phyloP scores from a whole-genome alignment of 768 basidiomycete genomes.

The Termitomyces sp. region DNA sequence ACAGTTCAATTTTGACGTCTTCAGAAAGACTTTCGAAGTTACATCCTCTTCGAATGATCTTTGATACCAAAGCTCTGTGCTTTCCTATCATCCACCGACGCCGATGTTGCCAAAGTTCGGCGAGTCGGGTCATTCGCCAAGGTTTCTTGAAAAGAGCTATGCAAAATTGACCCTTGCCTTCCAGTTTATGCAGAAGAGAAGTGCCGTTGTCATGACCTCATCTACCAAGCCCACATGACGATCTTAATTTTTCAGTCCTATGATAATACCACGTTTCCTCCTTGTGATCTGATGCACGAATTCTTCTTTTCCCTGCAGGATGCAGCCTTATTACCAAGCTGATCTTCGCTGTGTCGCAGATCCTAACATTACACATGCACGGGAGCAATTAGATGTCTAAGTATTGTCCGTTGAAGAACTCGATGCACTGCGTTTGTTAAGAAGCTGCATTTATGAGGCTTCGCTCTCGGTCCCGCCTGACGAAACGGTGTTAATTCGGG shows the following conservation, averaged over 20 bases:
- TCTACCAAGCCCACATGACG: not conserved
- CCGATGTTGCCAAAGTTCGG: not conserved
- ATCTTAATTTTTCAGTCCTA: not conserved
- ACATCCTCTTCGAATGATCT: no score
- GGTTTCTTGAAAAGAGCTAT: no score
- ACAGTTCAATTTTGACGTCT: constrained; percentile 30
- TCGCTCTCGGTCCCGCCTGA: not conserved
- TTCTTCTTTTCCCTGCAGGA: not conserved
- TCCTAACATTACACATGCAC: not conserved
- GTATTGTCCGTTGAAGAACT: no score
- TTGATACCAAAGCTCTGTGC: not conserved
- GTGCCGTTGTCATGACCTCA: not conserved
- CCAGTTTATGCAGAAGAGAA: not conserved
- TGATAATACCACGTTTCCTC: not conserved
- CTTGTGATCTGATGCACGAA: not conserved
- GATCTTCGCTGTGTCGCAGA: not conserved
- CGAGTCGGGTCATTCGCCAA: not conserved
- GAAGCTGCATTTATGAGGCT: no score
- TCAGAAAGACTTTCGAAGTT: constrained; percentile 14
- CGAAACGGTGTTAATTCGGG: not conserved
- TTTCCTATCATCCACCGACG: not conserved
- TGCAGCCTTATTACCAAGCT: not conserved
- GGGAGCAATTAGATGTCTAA: not conserved
- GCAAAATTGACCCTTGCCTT: not conserved
- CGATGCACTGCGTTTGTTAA: no score